Base-by-base conservation (phyloP, 2,329 filamentous ascomycete genomes). In the Colletotrichum camelliae region DNA sequence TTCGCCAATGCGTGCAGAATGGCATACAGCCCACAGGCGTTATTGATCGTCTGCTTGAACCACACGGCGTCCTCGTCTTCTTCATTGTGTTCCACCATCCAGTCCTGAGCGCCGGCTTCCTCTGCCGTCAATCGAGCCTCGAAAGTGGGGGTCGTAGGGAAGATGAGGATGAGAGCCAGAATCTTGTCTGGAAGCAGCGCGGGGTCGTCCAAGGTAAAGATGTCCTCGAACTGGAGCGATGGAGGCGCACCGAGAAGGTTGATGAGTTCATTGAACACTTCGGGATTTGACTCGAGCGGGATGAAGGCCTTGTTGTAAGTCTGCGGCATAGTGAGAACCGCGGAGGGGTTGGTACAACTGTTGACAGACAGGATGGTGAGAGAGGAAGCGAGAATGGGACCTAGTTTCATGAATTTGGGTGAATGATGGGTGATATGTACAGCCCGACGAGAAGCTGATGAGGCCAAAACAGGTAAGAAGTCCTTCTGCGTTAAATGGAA, bases 31-130 rank as follows among this genome's bases (percentile, higher is more conserved):
- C 93, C 93, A 80, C 93, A 95, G 2, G 93, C 92, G 80, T 95
- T 94, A 77, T 91, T 88, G 80, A 94, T 94, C 0, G 92, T 94
- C 80, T 94, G 93, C 80, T 91, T 92, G 84, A 93, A 94, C 93
- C 93, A 95, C n/a, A 93, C 83, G 0, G 93, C 91, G n/a, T 90
- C 88, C 77, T 94, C 92, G 2, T 83, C 80, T 5, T 88, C 83
- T 2, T 92, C 92, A 33, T 61, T 24, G 13, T 73, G 70, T 21
- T 31, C 67, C 2, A 76, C 70, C 43, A 61, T 61, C 74, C 81
- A 79, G 21, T 79, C 70, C 9, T 65, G n/a, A 0, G 65, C 62
- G 4, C n/a, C 39, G 16, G 60, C 62, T 12, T 81, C 79, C 6
- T 75, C 67, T 7, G 33, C 82, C 57, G 82, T 79, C 57, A 92